Conservation (phyloP, 2,329 filamentous ascomycete species). For the Coniochaeta prunicola region DNA sequence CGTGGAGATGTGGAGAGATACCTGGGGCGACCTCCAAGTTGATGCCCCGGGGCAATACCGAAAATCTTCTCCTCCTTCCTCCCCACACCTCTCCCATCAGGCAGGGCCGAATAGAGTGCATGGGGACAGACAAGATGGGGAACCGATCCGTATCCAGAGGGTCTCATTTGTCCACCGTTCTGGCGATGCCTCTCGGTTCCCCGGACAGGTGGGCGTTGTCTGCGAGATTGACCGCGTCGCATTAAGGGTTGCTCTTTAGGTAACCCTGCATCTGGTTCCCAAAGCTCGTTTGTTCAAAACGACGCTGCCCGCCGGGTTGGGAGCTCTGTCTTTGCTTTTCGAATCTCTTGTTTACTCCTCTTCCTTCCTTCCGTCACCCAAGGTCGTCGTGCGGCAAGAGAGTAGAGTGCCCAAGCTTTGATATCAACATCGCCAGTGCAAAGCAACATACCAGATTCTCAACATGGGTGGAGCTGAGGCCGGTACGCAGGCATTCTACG, state of each 20-base stretch:
- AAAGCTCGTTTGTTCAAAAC: background rate
- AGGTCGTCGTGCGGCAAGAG: background rate
- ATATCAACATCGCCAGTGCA: background rate
- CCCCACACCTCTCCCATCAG: slow-evolving; percentile 1
- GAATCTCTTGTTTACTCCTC: background rate
- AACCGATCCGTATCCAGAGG: background rate
- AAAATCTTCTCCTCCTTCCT: background rate
- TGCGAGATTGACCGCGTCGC: background rate
- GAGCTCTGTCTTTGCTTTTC: background rate
- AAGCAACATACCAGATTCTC: background rate
- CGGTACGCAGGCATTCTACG: slow-evolving; percentile 30
- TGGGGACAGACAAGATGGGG: background rate
- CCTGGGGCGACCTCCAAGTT: background rate
- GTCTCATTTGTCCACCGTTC: background rate
- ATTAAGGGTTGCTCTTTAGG: background rate
- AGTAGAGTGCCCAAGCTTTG: background rate
- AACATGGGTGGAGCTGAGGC: slow-evolving; percentile 29
- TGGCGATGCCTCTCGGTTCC: background rate
- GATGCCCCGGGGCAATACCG: slow-evolving; percentile 4
- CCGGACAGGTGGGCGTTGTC: background rate
- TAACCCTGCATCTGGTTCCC: background rate
- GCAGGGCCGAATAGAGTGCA: background rate
- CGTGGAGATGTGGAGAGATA: background rate
- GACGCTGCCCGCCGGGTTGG: background rate
- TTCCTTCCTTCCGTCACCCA: background rate